phyloP scores from a whole-genome alignment of 495 filamentous ascomycete species.

The Penicillium cataractarum region DNA sequence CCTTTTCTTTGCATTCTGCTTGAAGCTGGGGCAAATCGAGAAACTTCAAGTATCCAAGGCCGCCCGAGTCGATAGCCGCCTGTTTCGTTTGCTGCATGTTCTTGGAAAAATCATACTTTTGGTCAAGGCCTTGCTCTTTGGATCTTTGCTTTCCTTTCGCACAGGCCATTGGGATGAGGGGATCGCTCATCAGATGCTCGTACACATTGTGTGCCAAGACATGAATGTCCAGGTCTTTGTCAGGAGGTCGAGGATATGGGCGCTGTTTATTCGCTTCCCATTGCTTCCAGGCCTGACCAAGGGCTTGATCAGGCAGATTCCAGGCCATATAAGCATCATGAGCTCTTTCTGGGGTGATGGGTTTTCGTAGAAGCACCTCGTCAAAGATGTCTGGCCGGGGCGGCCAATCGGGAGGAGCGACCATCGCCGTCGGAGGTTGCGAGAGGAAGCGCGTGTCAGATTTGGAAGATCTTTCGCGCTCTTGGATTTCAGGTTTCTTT shows the following conservation, averaged over 20 bases:
- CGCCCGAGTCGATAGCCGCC: slow-evolving; percentile 3
- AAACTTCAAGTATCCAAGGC: background rate
- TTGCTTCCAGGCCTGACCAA: slow-evolving; percentile 16
- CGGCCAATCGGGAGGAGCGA: slow-evolving; percentile 22
- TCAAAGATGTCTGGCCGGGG: slow-evolving; percentile 27
- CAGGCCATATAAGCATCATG: slow-evolving; percentile 33
- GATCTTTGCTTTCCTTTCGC: slow-evolving; percentile 9
- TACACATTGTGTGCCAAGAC: slow-evolving; percentile 29
- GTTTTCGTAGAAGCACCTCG: slow-evolving; percentile 20
- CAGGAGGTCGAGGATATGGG: slow-evolving; percentile 5
- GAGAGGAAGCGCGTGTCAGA: background rate
- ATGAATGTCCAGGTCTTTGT: slow-evolving; percentile 9
- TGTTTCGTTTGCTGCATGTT: slow-evolving; percentile 3
- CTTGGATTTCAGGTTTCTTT: background rate
- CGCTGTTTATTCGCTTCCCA: slow-evolving; percentile 4
- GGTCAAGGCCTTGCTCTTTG: slow-evolving; percentile 3
- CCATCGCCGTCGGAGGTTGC: background rate
- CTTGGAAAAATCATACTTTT: background rate
- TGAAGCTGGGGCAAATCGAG: background rate
- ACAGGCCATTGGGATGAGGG: slow-evolving; percentile 13
- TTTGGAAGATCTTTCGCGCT: background rate
- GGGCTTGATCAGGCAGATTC: slow-evolving; percentile 23
- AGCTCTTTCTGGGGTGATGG: slow-evolving; percentile 18
- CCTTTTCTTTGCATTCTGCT: background rate
- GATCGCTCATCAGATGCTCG: slow-evolving; percentile 27